phyloP scores from a whole-genome alignment of 176 grass and related monocot genomes.

The Panicum miliaceum region DNA sequence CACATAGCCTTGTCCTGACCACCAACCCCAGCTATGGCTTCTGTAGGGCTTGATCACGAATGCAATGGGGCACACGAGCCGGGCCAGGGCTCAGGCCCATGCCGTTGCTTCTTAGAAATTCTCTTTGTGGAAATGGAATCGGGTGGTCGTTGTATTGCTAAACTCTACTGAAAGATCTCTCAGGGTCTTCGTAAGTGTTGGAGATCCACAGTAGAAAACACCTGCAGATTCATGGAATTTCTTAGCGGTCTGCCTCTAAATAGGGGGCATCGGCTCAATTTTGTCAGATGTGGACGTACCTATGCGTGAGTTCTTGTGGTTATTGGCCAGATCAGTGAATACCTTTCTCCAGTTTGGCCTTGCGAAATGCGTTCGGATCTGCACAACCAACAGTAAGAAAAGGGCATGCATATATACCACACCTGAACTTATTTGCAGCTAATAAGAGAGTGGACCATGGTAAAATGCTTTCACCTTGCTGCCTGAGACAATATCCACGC shows the following conservation, averaged over 20 bases:
- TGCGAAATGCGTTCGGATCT: conserved; percentile 99
- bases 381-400: not conserved
- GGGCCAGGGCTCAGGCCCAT: not conserved
- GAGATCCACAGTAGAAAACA: conserved; percentile 96
- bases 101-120: conserved; percentile 65
- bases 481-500: conserved; percentile 92
- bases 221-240: conserved; percentile 55
- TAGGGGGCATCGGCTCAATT: not conserved
- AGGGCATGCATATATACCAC: not conserved
- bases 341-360: conserved; percentile 99
- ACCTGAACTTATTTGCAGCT: conserved; percentile 3
- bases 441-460: not conserved
- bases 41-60: too few relatives aligned
- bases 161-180: conserved; percentile 93
- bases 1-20: too few relatives aligned
- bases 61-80: too few relatives aligned
- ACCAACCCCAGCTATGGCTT: too few relatives aligned
- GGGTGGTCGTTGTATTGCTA: conserved; percentile 80
- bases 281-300: conserved; percentile 46
- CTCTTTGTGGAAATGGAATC: conserved; percentile 99
- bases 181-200: conserved; percentile 74
- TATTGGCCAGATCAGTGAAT: conserved; percentile 76
- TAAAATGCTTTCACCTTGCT: conserved; percentile 66
- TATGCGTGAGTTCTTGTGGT: conserved; percentile 84
- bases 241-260: not conserved